These are phyloP conservation scores for Penicillium taxi DNA, from an alignment of 495 filamentous ascomycete species.

Conservation along the genomic window DNA sequence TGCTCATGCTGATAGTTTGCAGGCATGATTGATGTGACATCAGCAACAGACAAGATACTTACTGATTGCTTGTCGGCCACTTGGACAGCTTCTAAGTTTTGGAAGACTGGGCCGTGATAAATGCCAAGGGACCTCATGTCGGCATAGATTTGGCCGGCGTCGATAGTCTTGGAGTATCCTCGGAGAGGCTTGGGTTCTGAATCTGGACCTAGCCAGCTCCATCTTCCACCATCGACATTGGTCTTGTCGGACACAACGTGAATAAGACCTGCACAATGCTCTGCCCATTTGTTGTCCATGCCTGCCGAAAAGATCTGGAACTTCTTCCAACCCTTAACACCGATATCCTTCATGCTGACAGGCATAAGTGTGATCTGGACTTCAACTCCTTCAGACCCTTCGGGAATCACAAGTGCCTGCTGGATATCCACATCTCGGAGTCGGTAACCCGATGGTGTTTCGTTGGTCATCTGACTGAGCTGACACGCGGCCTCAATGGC, in stretches of 20 bases:
- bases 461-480: neutral
- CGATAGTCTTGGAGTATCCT: neutral
- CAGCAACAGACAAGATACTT: too few species aligned
- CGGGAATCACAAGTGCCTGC: conserved; percentile 26
- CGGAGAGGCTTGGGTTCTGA: too few species aligned
- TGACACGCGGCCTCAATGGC: neutral
- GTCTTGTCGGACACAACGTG: conserved; percentile 1
- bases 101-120: conserved; percentile 11
- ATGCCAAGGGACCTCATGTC: conserved; percentile 3
- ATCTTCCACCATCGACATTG: neutral
- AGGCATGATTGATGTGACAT: too few species aligned
- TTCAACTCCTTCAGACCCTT: conserved; percentile 16
- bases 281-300: conserved; percentile 18
- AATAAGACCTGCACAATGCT: conserved; percentile 24
- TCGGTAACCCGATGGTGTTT: neutral
- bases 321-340: conserved; percentile 9
- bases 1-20: conserved; percentile 3
- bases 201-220: too few species aligned
- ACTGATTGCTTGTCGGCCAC: too few species aligned
- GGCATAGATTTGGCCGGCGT: neutral
- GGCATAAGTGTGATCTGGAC: neutral
- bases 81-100: conserved; percentile 6
- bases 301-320: conserved; percentile 19
- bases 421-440: conserved; percentile 24
- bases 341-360: neutral